Percentiles rank a stretch among this genome's conserved stretches.
Evolutionary conservation across 2,329 filamentous ascomycete species (phyloP).

Genomic region (Xylaria hypoxylon): DNA sequence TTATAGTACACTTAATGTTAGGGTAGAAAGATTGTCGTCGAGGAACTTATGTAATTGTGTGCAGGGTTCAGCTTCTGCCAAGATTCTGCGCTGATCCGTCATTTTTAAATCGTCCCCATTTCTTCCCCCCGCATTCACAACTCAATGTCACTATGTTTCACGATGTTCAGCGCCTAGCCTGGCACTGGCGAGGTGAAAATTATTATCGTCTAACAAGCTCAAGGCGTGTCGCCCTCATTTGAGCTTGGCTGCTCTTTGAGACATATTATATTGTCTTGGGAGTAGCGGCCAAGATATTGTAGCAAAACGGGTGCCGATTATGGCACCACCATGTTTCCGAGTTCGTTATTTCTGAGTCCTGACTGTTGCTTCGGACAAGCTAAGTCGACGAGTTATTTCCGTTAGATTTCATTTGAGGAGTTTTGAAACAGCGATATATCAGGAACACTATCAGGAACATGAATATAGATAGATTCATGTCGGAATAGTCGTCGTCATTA

Average conservation of each 20-base stretch:
- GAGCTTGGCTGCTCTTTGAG: background rate
- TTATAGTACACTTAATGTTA: background rate
- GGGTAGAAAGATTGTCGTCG: background rate
- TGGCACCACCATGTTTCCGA: background rate
- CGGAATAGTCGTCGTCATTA: background rate
- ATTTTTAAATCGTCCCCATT: slow-evolving; percentile 20
- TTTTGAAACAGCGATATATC: background rate
- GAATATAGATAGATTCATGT: background rate
- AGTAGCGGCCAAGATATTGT: background rate
- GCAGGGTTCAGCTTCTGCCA: slow-evolving; percentile 29
- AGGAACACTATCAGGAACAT: background rate
- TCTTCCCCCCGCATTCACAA: background rate
- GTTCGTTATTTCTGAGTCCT: background rate
- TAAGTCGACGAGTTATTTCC: background rate
- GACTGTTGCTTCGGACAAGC: background rate
- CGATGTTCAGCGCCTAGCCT: slow-evolving; percentile 21
- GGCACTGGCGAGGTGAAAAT: background rate
- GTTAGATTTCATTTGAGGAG: background rate
- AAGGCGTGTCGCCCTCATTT: slow-evolving; percentile 5
- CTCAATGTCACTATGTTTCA: slow-evolving; percentile 1
- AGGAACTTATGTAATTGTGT: slow-evolving; percentile 25
- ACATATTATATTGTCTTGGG: background rate
- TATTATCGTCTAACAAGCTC: background rate
- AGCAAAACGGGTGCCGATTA: background rate
- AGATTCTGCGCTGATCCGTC: slow-evolving; percentile 31